A percentile compares a stretch with the other conserved stretches of the same genome.
Conservation (phyloP, 768 basidiomycete genomes). For the Cyclocybe cylindracea region DNA sequence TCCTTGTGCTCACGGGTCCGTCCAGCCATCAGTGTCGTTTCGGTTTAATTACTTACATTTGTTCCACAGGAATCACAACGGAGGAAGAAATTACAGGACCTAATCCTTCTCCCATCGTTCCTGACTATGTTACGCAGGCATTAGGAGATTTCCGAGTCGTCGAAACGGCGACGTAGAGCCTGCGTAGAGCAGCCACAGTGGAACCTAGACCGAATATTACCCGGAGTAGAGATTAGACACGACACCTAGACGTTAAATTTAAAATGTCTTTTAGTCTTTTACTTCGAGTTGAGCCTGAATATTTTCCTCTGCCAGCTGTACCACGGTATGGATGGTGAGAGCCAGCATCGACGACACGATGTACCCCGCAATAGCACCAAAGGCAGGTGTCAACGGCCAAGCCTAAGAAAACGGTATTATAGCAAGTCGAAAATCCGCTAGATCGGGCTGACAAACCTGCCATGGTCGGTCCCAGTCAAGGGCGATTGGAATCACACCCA, state of each 20-base stretch:
- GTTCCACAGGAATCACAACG: slow-evolving; percentile 67
- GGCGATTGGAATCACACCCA: slow-evolving; percentile 80
- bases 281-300: slow-evolving; percentile 12
- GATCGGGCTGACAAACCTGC: slow-evolving; percentile 64
- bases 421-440: slow-evolving; percentile 1
- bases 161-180: slow-evolving; percentile 18
- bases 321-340: slow-evolving; percentile 43
- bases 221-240: not conserved
- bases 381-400: slow-evolving; percentile 81
- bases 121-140: slow-evolving; percentile 78
- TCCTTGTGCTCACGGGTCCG: slow-evolving; percentile 90
- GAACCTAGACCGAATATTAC: slow-evolving; percentile 2
- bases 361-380: slow-evolving; percentile 71
- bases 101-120: slow-evolving; percentile 69
- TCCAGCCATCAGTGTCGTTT: slow-evolving; percentile 1
- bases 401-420: slow-evolving; percentile 44
- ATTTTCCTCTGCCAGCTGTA: slow-evolving; percentile 41
- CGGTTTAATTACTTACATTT: slow-evolving; percentile 1
- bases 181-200: slow-evolving; percentile 3
- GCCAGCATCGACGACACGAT: slow-evolving; percentile 59
- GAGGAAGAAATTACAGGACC: slow-evolving; percentile 74
- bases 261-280: slow-evolving; percentile 16
- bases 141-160: slow-evolving; percentile 75
- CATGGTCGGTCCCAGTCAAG: slow-evolving; percentile 98
- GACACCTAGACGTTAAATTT: slow-evolving; percentile 8